Conservation (phyloP, 768 basidiomycete genomes). For the Rhodotorula kratochvilovae region DNA sequence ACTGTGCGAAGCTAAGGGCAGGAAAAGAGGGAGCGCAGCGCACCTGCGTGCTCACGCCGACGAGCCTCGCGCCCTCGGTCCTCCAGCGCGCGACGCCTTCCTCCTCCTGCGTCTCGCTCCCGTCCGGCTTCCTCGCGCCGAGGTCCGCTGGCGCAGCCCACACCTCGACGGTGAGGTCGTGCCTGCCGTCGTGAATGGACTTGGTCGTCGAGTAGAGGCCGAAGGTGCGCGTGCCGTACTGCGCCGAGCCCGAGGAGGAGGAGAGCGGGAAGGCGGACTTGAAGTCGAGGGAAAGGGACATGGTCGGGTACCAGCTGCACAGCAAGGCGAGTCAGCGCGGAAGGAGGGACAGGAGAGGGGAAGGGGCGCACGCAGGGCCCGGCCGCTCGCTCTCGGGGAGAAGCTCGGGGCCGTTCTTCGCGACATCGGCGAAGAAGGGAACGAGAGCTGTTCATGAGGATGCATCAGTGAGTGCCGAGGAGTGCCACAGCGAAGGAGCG, state of each 20-base stretch:
- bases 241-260: neutral
- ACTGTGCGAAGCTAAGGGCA: neutral
- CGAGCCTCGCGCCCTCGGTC: slow-evolving; percentile 7
- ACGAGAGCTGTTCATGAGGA: slow-evolving; percentile 9
- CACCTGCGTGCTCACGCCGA: slow-evolving; percentile 36
- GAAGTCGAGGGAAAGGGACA: slow-evolving; percentile 28
- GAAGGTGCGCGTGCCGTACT: slow-evolving; percentile 7
- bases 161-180: slow-evolving; percentile 34
- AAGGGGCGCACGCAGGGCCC: slow-evolving; percentile 4
- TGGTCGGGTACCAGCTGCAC: slow-evolving; percentile 33
- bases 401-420: slow-evolving; percentile 25
- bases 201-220: slow-evolving; percentile 25
- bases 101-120: neutral
- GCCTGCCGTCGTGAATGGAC: slow-evolving; percentile 20
- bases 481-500: too few relatives aligned
- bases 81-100: slow-evolving; percentile 7
- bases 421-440: slow-evolving; percentile 34
- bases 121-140: neutral
- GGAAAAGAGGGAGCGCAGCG: neutral
- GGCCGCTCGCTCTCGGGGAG: neutral
- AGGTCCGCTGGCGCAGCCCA: slow-evolving; percentile 24
- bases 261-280: slow-evolving; percentile 23
- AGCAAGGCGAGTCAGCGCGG: neutral
- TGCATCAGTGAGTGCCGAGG: neutral
- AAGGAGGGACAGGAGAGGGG: neutral